Conservation (phyloP, 2,329 filamentous ascomycete species). For the Hypoxylon sp. region DNA sequence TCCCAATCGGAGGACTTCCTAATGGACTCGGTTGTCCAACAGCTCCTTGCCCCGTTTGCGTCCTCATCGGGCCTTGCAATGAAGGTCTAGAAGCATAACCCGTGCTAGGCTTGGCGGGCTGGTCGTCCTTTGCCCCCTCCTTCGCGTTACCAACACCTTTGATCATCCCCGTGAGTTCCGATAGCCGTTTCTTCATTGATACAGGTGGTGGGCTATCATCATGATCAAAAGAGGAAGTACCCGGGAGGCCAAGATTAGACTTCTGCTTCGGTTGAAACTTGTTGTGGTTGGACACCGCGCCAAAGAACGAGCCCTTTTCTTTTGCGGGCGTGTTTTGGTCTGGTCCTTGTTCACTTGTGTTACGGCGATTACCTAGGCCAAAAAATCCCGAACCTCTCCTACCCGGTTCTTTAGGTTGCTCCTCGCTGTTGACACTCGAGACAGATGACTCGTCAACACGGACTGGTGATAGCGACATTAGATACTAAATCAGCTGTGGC, state of each 20-base stretch:
- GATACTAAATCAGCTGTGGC: slow-evolving; percentile 50
- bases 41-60: slow-evolving; percentile 33
- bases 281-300: slow-evolving; percentile 45
- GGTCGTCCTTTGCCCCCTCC: slow-evolving; percentile 51
- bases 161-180: slow-evolving; percentile 54
- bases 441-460: slow-evolving; percentile 61
- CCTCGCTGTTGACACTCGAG: slow-evolving; percentile 59
- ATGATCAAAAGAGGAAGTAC: slow-evolving; percentile 39
- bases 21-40: slow-evolving; percentile 29
- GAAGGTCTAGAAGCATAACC: slow-evolving; percentile 39
- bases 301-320: slow-evolving; percentile 60
- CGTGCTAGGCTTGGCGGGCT: slow-evolving; percentile 43
- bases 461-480: slow-evolving; percentile 46
- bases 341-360: slow-evolving; percentile 42
- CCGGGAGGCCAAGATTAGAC: slow-evolving; percentile 41
- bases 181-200: slow-evolving; percentile 51
- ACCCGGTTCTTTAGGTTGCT: slow-evolving; percentile 54
- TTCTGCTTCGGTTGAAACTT: slow-evolving; percentile 47
- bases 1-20: slow-evolving; percentile 24
- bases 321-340: slow-evolving; percentile 52
- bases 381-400: slow-evolving; percentile 59
- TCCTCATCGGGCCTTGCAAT: slow-evolving; percentile 44
- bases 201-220: slow-evolving; percentile 40
- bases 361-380: slow-evolving; percentile 52
- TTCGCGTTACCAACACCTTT: slow-evolving; percentile 51